Base-by-base conservation (phyloP, 2,329 filamentous ascomycete genomes). In the Daldinia eschscholtzii region DNA sequence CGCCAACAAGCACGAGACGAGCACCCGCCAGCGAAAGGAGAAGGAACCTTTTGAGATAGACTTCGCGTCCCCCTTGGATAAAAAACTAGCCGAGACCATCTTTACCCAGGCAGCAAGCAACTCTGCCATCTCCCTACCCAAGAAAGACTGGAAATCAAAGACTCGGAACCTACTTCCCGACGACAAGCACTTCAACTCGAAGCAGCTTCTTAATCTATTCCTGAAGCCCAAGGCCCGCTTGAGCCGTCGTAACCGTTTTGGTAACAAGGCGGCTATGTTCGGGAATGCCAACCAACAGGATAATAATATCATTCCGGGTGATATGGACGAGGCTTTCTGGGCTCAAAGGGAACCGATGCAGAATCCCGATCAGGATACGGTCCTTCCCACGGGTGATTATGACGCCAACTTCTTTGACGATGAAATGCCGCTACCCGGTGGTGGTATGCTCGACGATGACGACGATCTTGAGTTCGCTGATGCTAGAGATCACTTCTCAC, bases 381-480 rank as follows among this genome's bases (percentile, higher is more conserved):
- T 82, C 1, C 79, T 87, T 41, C 86, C 86, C 2, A 85, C 89
- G 73, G 94, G 94, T 68, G 91, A 97, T 77, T 99, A 98, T 80
- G 94, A 98, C 79, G 95, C 96, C 66, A 92, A 98, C 80, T 99
- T 98, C 87, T 99, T 98, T 84, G 96, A 98, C 76, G 93, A 95
- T 74, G 91, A 87, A 1, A 83, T 94, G 71, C 90, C 91, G 1
- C 87, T 93, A 74, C 84, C 88, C 1, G 90, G 88, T 10, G 89
- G 84, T 4, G 83, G 85, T 53, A 80, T 84, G 23, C 85, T 87
- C 18, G 85, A 86, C 30, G 90, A 91, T 46, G 91, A 92, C 61
- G 90, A 92, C 55, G 91, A 92, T 9, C 33, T 35, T 59, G 91
- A 92, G 75, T 96, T 96, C 79, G 91, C 92, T 3, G 93, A 96